Conservation (phyloP, 2,329 filamentous ascomycete genomes). For the Colletotrichum sp. region DNA sequence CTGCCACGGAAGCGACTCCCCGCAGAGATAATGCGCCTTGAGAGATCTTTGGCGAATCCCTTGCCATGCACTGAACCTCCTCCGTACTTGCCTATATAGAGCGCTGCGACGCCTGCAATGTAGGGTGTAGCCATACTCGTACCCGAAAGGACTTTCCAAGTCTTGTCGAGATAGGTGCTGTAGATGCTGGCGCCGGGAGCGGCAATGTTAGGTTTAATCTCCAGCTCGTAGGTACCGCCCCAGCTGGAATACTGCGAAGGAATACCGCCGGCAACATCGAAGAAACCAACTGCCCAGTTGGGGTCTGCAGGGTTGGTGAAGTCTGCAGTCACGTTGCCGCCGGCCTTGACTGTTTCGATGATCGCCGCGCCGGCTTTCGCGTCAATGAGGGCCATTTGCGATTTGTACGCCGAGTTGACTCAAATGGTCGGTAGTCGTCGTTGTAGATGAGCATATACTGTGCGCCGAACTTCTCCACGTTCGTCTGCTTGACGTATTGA, state of each 20-base stretch:
- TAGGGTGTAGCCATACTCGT: conserved; percentile 55
- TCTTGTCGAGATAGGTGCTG: conserved; percentile 43
- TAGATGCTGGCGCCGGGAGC: conserved; percentile 49
- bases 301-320: conserved; percentile 1
- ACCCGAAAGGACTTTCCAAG: conserved; percentile 44
- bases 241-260: conserved; percentile 44
- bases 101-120: conserved; percentile 45
- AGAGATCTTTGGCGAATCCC: conserved; percentile 30
- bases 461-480: conserved; percentile 28
- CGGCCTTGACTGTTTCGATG: conserved; percentile 26
- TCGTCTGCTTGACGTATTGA: conserved; percentile 27
- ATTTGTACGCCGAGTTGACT: conserved; percentile 1
- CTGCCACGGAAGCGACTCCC: conserved; percentile 31
- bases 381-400: conserved; percentile 26
- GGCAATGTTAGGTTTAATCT: conserved; percentile 46
- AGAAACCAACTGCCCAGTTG: conserved; percentile 21
- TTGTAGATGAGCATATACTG: conserved; percentile 33
- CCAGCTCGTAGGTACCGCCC: conserved; percentile 46
- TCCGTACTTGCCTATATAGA: conserved; percentile 38
- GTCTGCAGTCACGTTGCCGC: conserved; percentile 16
- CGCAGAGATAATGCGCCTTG: conserved; percentile 37
- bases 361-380: conserved; percentile 28
- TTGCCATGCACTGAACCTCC: conserved; percentile 34
- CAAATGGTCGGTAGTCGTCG: conserved; percentile 8
- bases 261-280: conserved; percentile 33